phyloP scores from a whole-genome alignment of 2,329 filamentous ascomycete species.

The Phyllosticta capitalensis region DNA sequence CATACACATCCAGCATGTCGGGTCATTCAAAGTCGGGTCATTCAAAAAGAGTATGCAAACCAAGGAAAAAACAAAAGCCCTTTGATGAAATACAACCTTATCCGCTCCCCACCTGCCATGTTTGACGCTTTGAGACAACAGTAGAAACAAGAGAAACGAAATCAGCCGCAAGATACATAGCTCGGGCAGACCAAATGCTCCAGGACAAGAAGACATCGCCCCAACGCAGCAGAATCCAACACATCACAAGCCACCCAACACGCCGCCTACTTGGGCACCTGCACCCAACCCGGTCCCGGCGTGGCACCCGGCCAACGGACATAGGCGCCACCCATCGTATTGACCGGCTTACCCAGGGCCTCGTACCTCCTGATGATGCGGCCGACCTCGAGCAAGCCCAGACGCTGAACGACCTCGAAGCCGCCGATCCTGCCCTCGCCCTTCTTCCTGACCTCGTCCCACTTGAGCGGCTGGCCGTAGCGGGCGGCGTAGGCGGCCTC shows the following conservation, averaged over 20 bases:
- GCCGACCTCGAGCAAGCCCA: not conserved
- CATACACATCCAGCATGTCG: too few relatives aligned
- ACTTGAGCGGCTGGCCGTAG: not conserved
- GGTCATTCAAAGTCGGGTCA: too few relatives aligned
- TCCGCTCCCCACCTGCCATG: too few relatives aligned
- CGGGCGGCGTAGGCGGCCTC: not conserved
- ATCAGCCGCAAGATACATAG: not conserved
- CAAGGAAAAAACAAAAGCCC: too few relatives aligned
- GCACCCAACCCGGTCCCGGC: not conserved
- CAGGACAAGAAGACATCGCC: too few relatives aligned
- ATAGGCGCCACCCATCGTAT: not conserved
- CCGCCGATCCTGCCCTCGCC: not conserved
- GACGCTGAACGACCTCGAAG: not conserved
- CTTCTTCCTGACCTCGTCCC: not conserved
- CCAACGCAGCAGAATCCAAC: too few relatives aligned
- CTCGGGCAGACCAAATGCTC: too few relatives aligned
- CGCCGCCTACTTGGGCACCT: not conserved
- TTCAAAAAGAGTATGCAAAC: too few relatives aligned
- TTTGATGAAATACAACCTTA: too few relatives aligned
- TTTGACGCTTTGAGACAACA: too few relatives aligned
- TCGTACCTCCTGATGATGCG: not conserved
- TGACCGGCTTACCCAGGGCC: not conserved
- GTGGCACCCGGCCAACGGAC: not conserved
- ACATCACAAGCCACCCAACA: not conserved
- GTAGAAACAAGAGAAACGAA: too few relatives aligned